Base-by-base conservation (phyloP, 805 yeast species). In the Komagataella kurtzmanii region DNA sequence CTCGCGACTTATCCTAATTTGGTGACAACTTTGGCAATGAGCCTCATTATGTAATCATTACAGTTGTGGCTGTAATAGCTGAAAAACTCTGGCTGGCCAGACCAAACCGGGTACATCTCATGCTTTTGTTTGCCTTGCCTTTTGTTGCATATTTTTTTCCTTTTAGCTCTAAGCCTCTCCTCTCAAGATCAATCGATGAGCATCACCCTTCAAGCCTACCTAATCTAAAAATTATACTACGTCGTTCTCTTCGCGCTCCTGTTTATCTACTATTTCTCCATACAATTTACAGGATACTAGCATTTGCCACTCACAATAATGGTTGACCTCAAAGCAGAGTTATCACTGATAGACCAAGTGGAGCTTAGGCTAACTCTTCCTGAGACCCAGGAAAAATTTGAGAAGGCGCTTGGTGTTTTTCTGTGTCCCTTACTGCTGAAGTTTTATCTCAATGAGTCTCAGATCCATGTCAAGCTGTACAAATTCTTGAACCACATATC, bases 281-380 rank as follows among this genome's bases (percentile, higher is more conserved):
- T 10, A 30, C 14, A 21, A 2, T 30, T 30, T 6, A 30, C 14
- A 30, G 14, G 46, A 48, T 10, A 14, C 7, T 7, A 7, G 12
- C 17, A 17, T 48, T 48, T 48, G 50, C 50, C 51, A 49, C 47
- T 46, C 30, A 44, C 50, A 50, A 14, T 10, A 7, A 30, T 30
- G 40, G 40, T 30, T 30, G 40, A 45, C 47, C 17, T 45, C n/a
- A 72, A 66, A 45, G 67, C 74, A 44, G 95, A 87, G 59, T 64
- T 81, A 48, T 72, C 76, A 1, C 66, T 86, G 52, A 74, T 87
- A 44, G 81, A 82, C 59, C 85, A 82, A 61, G 97, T 87, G 1
- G 97, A 90, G 64, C 75, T 90, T 49, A 71, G 88, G 45, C 72
- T 91, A 17, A 91, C 95, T 1, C 68, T 91, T 46, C 87, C 97